Base-by-base conservation (phyloP, 192 early-diverging fungal species). In the Coemansia sp. region DNA sequence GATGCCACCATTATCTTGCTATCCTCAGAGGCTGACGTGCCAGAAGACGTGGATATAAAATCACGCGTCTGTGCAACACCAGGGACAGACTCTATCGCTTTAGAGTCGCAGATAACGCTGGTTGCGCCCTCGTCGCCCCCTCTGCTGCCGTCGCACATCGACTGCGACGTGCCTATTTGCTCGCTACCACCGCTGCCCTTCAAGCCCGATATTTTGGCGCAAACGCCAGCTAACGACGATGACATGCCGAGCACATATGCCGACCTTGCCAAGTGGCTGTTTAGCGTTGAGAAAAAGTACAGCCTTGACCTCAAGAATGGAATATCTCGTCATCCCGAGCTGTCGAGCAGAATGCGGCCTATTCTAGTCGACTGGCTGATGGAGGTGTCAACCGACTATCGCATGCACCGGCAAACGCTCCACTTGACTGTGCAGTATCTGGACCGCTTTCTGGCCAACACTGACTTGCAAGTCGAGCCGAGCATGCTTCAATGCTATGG, bases 331-430 rank as follows among this genome's bases (percentile, higher is more conserved):
- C 86, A 87, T 39, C 71, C 81, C 27, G 75, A 78, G 66, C 78
- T 87, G 58, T 78, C 80, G 10, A 68, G 50, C 3, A 61, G 78
- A 46, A 85, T 87, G 84, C 84, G 86, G 50, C 84, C 86, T 13
- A 85, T 87, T 60, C 75, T 87, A 12, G 76, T 87, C 3, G 86
- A 87, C 68, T 87, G 86, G 86, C 76, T 87, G 50, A 71, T 83
- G 68, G 86, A 87, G 69, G 83, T 85, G 6, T 80, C 75, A 3
- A 73, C 83, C 10, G 83, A 87, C 69, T 83, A 80, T 66, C 77
- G 79, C 62, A 73, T 83, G 70, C 78, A 86, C 64, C 64, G 85
- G 15, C 70, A 83, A 65, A 86, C 85, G 22, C 66, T 86, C 20
- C 81, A 86, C 50, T 49, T 84, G 71, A 70, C 81, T 0, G 76